phyloP scores from a whole-genome alignment of 805 yeast genomes.

The Yamadazyma tumulicola region DNA sequence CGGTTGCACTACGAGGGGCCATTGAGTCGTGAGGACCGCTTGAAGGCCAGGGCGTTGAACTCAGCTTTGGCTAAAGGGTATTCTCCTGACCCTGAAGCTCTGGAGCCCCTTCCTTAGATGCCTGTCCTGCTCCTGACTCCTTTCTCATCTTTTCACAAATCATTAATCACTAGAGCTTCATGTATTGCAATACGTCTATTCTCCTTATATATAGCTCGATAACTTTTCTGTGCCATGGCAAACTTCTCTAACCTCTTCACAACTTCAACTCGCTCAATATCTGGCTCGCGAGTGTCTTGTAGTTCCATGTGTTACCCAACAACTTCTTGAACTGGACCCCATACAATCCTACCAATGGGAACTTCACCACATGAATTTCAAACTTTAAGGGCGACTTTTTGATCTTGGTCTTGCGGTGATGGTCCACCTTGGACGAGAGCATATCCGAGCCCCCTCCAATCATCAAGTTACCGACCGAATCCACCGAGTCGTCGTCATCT shows the following conservation, averaged over 20 bases:
- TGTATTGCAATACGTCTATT: too few species aligned
- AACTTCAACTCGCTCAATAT: constrained; percentile 66
- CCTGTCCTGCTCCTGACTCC: too few species aligned
- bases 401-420: constrained; percentile 23
- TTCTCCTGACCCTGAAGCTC: background rate
- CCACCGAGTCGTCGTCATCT: constrained; percentile 56
- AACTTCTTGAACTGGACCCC: constrained; percentile 95
- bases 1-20: constrained; percentile 16
- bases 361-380: constrained; percentile 89
- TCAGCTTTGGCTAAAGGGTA: background rate
- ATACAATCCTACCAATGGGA: constrained; percentile 82
- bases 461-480: constrained; percentile 49
- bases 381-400: constrained; percentile 65
- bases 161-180: too few species aligned
- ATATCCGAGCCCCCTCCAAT: constrained; percentile 55
- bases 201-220: too few species aligned
- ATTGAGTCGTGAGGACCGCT: constrained; percentile 31
- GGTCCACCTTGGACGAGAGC: constrained; percentile 60
- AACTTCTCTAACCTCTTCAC: too few species aligned
- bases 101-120: too few species aligned
- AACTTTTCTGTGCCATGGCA: too few species aligned
- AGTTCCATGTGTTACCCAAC: constrained; percentile 92
- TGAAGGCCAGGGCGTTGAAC: constrained; percentile 26
- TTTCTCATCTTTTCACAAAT: too few species aligned
- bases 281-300: constrained; percentile 85